Percentiles rank a stretch among this genome's conserved stretches.
phyloP scores from a whole-genome alignment of 2,329 filamentous ascomycete genomes.

The Fusarium temperatum region DNA sequence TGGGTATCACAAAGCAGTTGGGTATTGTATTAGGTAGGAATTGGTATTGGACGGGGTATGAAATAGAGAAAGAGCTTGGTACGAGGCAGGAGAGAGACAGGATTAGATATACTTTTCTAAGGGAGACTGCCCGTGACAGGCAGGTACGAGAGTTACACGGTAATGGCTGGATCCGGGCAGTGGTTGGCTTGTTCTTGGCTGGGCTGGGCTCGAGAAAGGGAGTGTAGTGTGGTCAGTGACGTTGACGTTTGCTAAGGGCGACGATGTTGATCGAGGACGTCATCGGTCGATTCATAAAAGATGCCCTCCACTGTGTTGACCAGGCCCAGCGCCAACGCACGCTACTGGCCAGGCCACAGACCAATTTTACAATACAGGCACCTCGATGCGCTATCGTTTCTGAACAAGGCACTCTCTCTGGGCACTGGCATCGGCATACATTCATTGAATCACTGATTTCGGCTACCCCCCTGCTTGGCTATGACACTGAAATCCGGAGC shows the following conservation, averaged over 20 bases:
- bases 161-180: slow-evolving; percentile 34
- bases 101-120: slow-evolving; percentile 42
- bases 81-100: slow-evolving; percentile 15
- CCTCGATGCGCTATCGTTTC: slow-evolving; percentile 9
- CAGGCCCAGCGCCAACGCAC: slow-evolving; percentile 15
- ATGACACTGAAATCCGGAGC: slow-evolving; percentile 19
- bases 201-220: slow-evolving; percentile 4
- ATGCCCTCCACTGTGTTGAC: slow-evolving; percentile 6
- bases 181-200: not conserved
- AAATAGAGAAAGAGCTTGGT: slow-evolving; percentile 8
- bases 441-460: slow-evolving; percentile 21
- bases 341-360: not conserved
- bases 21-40: slow-evolving; percentile 31
- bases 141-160: slow-evolving; percentile 29
- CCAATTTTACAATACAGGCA: not conserved
- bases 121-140: slow-evolving; percentile 21
- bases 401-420: slow-evolving; percentile 12
- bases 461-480: slow-evolving; percentile 9
- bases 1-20: slow-evolving; percentile 45
- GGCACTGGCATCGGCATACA: not conserved
- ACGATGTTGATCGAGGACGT: slow-evolving; percentile 46
- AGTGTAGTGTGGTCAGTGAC: slow-evolving; percentile 42
- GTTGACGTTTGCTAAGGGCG: slow-evolving; percentile 49
- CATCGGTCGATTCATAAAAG: slow-evolving; percentile 40
- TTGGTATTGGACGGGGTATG: slow-evolving; percentile 21